Base-by-base conservation (phyloP, 441 rosid species). In the Bruguiera hainesii region DNA sequence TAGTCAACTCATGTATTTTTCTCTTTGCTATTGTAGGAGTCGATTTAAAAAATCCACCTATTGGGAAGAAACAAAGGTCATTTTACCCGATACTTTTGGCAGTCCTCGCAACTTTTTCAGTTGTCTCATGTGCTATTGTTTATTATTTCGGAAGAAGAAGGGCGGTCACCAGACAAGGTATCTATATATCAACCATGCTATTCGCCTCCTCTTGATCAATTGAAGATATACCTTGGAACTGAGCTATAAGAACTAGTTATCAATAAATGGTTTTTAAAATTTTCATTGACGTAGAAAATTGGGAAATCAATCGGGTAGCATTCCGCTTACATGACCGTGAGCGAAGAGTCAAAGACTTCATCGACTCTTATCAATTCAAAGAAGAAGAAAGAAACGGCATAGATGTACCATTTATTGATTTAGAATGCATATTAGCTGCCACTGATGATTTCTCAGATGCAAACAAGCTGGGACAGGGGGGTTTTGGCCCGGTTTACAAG, bases 401-500 rank as follows among this genome's bases (percentile, higher is more conserved):
- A 60, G 84, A 85, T 58, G 82, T 84, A 30, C 88, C 87, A 29
- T 82, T 66, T 67, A 77, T 83, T 65, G 79, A 81, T 9, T 65
- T 86, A 48, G 86, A 78, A 72, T 71, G 76, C 61, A 82, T 89
- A 53, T 30, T 85, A 61, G 75, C 68, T 48, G 87, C 89, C n/a
- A 86, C 95, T 2, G 69, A 83, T 49, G 74, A 73, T 62, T 89
- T 86, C 78, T 81, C 87, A 10, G 64, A 63, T 11, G 75, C 64
- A 65, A 87, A 85, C 76, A 83, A 81, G 77, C 82, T 83, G 2
- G 89, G 88, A 50, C 84, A 74, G 70, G 93, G 90, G 0, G 93
- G 88, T 16, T 87, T 85, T 60, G 90, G 93, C 7, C 85, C 84
- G 2, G 90, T 87, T 55, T 87, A 85, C 66, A 87, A 82, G 85